phyloP scores from a whole-genome alignment of 352 stramenopile genomes.

The Pythium graminicola region DNA sequence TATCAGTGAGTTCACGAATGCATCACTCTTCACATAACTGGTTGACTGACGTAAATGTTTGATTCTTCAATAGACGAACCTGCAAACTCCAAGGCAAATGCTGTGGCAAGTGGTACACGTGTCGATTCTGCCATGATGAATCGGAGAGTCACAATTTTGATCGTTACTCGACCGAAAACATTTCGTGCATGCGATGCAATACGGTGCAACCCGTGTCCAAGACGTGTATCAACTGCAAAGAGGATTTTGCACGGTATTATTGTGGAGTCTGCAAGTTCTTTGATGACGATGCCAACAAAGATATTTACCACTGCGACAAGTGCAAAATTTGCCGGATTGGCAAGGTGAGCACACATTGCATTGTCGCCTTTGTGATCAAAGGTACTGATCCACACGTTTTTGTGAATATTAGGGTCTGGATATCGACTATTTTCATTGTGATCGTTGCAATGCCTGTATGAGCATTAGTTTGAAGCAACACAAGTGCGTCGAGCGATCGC shows the following conservation, averaged over 20 bases:
- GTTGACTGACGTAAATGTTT: not conserved
- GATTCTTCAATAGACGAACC: slow-evolving; percentile 18
- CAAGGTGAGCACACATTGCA: slow-evolving; percentile 31
- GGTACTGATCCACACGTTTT: too few species aligned
- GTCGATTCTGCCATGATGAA: slow-evolving; percentile 86
- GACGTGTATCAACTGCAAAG: slow-evolving; percentile 64
- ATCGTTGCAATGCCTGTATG: slow-evolving; percentile 97
- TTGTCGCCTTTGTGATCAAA: not conserved
- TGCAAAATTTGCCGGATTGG: slow-evolving; percentile 96
- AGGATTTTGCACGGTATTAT: slow-evolving; percentile 90
- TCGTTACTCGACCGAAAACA: slow-evolving; percentile 90
- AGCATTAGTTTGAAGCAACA: slow-evolving; percentile 87
- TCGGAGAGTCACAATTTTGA: slow-evolving; percentile 89
- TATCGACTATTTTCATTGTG: slow-evolving; percentile 98
- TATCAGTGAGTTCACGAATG: slow-evolving; percentile 55
- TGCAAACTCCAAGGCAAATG: slow-evolving; percentile 84
- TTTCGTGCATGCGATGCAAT: slow-evolving; percentile 92
- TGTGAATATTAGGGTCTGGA: slow-evolving; percentile 66
- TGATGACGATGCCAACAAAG: slow-evolving; percentile 88
- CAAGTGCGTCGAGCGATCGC: slow-evolving; percentile 92
- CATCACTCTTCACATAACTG: too few species aligned
- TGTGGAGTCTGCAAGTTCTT: slow-evolving; percentile 96
- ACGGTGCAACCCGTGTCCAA: slow-evolving; percentile 64
- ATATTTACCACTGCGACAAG: slow-evolving; percentile 98
- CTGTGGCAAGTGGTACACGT: slow-evolving; percentile 86